Base-by-base conservation (phyloP, 148 eudicot genomes). In the Polygonum maritimum region DNA sequence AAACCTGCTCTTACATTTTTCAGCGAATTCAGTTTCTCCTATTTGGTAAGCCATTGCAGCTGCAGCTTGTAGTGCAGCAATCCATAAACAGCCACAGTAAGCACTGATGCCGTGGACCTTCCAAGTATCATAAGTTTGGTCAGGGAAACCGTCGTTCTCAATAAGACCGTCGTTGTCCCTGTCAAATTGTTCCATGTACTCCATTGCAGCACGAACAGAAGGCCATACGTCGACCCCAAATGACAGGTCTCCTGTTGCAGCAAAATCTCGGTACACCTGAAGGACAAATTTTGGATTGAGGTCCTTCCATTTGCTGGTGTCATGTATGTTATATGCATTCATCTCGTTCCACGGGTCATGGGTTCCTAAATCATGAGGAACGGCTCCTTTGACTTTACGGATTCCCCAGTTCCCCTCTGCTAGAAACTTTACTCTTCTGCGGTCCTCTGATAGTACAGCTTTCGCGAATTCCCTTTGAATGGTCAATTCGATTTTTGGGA, bases 261-360 rank as follows among this genome's bases (percentile, higher is more conserved):
- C 84, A 62, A 96, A 96, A 79, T 96, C 99, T 76, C 99, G 80
- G 74, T 96, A 96, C 65, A 92, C 95, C 81, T 96, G 99, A 79
- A 96, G 99, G 44, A 96, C 98, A 84, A 96, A 96, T 73, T 96
- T 96, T 3, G 99, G 90, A 76, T 96, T 96, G 74, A 96, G 83
- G 76, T 96, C 99, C 83, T 96, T 96, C 99, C 99, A 96, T 84
- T 90, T 88, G 80, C 99, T 96, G 9, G 99, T 96, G 78, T 96
- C 98, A 33, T 96, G 99, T 81, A 96, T 96, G 76, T 96, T 96
- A 76, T 96, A 96, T 7, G 99, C 99, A 77, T 96, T 96, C 99
- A 96, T 91, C 83, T 96, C 99, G 58, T 92, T 91, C 99, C 99
- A 96, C 31, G 99, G 99, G 76, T 96, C 99, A 73, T 96, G 99